These are phyloP conservation scores for Aristolochia californica DNA, from an alignment of 164 flowering plant genomes.

Conservation along the genomic window DNA sequence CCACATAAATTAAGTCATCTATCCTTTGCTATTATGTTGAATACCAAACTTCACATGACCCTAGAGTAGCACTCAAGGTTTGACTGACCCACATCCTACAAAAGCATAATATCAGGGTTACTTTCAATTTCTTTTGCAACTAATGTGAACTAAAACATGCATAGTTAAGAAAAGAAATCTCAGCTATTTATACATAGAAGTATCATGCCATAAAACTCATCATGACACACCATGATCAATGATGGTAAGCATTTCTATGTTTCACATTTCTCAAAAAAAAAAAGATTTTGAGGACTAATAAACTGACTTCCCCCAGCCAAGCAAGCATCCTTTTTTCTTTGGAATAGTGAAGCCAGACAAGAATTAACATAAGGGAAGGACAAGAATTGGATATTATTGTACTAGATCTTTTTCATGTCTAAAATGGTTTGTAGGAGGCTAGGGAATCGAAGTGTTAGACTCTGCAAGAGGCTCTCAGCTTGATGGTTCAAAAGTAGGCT, in stretches of 20 bases:
- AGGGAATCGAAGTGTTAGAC: constrained; percentile 53
- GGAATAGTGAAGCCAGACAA: background rate
- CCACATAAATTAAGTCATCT: constrained; percentile 62
- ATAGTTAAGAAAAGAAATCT: background rate
- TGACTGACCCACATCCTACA: constrained; percentile 81
- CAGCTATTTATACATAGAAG: background rate
- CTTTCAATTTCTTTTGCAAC: background rate
- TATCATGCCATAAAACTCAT: background rate
- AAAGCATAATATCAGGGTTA: background rate
- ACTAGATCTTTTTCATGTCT: constrained; percentile 73
- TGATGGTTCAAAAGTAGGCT: constrained; percentile 36
- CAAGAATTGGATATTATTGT: constrained; percentile 42
- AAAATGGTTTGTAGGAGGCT: constrained; percentile 64
- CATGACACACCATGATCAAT: background rate
- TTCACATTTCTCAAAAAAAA: too few relatives aligned
- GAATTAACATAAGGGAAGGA: background rate
- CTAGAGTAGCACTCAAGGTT: constrained; percentile 86
- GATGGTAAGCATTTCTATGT: too few relatives aligned
- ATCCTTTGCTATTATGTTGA: constrained; percentile 66
- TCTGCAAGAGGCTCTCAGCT: constrained; percentile 55
- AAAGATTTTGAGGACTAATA: too few relatives aligned
- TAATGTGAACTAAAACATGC: background rate
- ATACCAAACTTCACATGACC: constrained; percentile 72
- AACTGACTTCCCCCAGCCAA: too few relatives aligned
- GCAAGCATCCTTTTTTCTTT: too few relatives aligned